Base-by-base conservation (phyloP, 2,329 filamentous ascomycete species). In the Monosporascus sp. region DNA sequence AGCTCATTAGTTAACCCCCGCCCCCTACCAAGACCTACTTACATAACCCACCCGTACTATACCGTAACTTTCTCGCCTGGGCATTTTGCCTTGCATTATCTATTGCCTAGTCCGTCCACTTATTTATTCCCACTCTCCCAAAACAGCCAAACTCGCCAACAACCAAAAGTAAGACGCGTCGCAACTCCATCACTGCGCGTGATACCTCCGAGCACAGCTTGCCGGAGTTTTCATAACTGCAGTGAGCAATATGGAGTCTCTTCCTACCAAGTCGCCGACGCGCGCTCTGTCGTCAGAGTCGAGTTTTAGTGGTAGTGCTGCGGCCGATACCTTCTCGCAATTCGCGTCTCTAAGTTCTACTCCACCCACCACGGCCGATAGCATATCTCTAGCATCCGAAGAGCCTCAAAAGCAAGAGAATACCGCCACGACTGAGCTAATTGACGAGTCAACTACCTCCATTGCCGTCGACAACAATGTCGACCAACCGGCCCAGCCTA, bases 351-450 rank as follows among this genome's bases (percentile, higher is more conserved):
- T 77, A 26, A 78, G 74, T 62, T 86, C 82, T 20, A 88, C 86
- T 53, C 85, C 86, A 47, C 83, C 84, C 24, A 88, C 85, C 48
- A 88, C 82, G 60, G 73, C 79, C 64, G 85, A 88, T 67, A 78
- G 74, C 61, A 77, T 75, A 55, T 87, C 84, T 70, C 72, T 84
- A 53, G 74, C 76, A 51, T 80, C 79, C 41, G 68, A 46, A n/a
- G 43, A 74, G 41, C 75, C 81, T 38, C 86, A 84, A 38, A 88
- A 83, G 64, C 73, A 81, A 60, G 81, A 81, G 60, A 81, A 85
- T 67, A 74, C 73, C 59, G 73, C 74, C 53, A 84, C 82, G 69
- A 73, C 82, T 61, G 74, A 72, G 51, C 75, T 75, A 49, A 62
- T 71, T 49, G 75, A 70, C 37, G 59, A 66, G 20, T 49, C 55